A percentile compares a stretch with the other conserved stretches of the same genome.
Conservation (phyloP, 176 grass and related monocot species). For the Eremochloa ophiuroides region DNA sequence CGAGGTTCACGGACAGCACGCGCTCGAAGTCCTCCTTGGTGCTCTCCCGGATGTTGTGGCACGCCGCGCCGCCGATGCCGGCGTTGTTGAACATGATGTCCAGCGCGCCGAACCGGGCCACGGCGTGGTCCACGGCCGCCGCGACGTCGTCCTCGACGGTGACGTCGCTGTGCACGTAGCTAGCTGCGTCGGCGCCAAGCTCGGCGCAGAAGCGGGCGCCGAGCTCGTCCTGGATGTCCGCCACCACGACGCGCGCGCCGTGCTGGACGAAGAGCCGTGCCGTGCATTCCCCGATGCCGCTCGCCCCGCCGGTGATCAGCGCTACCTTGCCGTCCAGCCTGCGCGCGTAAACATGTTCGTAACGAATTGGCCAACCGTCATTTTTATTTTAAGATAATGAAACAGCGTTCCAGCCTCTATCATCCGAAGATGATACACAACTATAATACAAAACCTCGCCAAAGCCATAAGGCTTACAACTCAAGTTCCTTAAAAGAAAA, state of each 20-base stretch:
- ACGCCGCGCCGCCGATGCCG: slow-evolving; percentile 42
- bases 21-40: slow-evolving; percentile 47
- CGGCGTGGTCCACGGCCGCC: slow-evolving; percentile 38
- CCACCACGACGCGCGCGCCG: slow-evolving; percentile 42
- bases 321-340: slow-evolving; percentile 61
- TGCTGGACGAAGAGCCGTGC: slow-evolving; percentile 46
- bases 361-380: neutral
- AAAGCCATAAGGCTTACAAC: no score
- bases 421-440: no score
- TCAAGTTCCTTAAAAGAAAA: no score
- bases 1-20: slow-evolving; percentile 41
- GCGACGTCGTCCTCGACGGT: slow-evolving; percentile 39
- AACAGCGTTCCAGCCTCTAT: no score
- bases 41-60: slow-evolving; percentile 42
- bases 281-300: slow-evolving; percentile 51
- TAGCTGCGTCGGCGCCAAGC: slow-evolving; percentile 1
- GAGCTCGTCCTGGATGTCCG: slow-evolving; percentile 45
- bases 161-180: slow-evolving; percentile 48
- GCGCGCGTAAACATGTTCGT: neutral
- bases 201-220: slow-evolving; percentile 25
- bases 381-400: no score
- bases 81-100: slow-evolving; percentile 73
- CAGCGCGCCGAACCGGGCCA: slow-evolving; percentile 34
- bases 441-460: no score
- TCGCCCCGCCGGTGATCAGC: slow-evolving; percentile 54